Evolutionary conservation across 768 basidiomycete species (phyloP).

Genomic region (Lactifluus hygrophoroides): DNA sequence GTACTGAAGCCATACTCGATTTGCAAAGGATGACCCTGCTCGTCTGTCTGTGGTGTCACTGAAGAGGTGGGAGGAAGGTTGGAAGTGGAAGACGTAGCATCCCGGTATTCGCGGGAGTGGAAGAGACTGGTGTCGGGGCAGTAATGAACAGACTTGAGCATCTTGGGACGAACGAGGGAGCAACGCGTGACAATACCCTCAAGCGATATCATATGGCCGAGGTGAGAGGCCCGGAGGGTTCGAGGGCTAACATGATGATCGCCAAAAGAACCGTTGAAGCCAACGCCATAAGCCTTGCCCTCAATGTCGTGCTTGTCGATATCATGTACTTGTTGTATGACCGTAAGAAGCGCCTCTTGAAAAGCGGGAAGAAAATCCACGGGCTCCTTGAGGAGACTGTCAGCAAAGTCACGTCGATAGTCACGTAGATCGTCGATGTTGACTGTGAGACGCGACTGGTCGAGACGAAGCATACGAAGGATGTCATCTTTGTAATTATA

Average conservation of each 20-base stretch:
- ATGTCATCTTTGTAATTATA: constrained; percentile 86
- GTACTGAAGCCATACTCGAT: constrained; percentile 89
- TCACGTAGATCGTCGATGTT: constrained; percentile 95
- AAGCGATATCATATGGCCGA: constrained; percentile 93
- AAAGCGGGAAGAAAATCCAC: constrained; percentile 82
- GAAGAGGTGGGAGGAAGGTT: constrained; percentile 80
- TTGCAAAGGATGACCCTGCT: constrained; percentile 76
- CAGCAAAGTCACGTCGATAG: constrained; percentile 79
- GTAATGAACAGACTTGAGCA: constrained; percentile 95
- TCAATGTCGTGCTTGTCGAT: constrained; percentile 73
- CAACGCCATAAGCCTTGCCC: constrained; percentile 76
- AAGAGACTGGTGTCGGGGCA: constrained; percentile 81
- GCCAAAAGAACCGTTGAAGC: constrained; percentile 93
- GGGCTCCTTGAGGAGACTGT: constrained; percentile 85
- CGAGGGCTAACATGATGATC: constrained; percentile 97
- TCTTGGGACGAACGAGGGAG: constrained; percentile 96
- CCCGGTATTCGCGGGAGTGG: constrained; percentile 85
- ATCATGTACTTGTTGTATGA: constrained; percentile 70
- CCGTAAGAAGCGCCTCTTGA: constrained; percentile 69
- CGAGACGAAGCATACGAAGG: constrained; percentile 68
- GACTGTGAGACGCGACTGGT: constrained; percentile 83
- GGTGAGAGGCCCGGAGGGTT: constrained; percentile 77
- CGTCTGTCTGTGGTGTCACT: constrained; percentile 85
- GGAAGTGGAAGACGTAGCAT: constrained; percentile 81
- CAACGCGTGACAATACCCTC: constrained; percentile 99